Percentiles rank a stretch among this genome's conserved stretches.
phyloP scores from a whole-genome alignment of 768 basidiomycete species.

The Lyophyllum semitale region DNA sequence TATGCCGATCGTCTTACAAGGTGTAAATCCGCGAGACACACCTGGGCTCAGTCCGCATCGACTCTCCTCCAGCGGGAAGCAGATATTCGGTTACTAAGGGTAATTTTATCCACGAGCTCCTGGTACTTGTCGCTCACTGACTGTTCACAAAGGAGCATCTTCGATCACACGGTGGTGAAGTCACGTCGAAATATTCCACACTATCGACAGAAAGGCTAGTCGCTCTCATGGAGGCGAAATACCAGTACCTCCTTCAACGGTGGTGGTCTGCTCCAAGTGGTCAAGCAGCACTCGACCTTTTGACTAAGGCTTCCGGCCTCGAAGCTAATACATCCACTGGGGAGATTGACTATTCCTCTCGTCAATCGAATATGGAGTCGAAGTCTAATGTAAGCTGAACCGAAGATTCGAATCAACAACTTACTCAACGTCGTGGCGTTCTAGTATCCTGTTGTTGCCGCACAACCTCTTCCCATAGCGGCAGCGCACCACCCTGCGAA shows the following conservation, averaged over 20 bases:
- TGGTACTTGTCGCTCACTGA: not conserved
- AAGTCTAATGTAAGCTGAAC: not conserved
- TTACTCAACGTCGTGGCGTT: not conserved
- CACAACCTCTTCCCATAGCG: conserved; percentile 39
- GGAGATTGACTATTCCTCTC: not conserved
- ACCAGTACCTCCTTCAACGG: conserved; percentile 21
- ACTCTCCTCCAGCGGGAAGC: conserved; percentile 31
- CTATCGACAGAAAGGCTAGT: conserved; percentile 30
- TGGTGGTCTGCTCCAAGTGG: conserved; percentile 29
- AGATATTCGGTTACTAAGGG: conserved; percentile 31
- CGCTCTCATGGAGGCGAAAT: conserved; percentile 32
- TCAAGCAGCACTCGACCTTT: conserved; percentile 24
- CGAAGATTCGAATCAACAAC: not conserved
- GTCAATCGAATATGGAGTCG: not conserved
- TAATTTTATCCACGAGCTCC: conserved; percentile 11
- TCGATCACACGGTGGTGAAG: not conserved
- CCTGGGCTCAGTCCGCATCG: conserved; percentile 40
- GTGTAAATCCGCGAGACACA: conserved; percentile 29
- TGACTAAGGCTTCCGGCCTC: conserved; percentile 30
- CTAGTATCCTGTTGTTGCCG: conserved; percentile 1
- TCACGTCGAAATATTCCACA: conserved; percentile 22
- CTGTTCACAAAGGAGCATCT: conserved; percentile 8
- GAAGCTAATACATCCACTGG: not conserved
- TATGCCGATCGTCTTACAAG: conserved; percentile 35
- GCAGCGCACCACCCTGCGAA: conserved; percentile 47